phyloP scores from a whole-genome alignment of 2,329 filamentous ascomycete species.

The Simplicillium aogashimaense region DNA sequence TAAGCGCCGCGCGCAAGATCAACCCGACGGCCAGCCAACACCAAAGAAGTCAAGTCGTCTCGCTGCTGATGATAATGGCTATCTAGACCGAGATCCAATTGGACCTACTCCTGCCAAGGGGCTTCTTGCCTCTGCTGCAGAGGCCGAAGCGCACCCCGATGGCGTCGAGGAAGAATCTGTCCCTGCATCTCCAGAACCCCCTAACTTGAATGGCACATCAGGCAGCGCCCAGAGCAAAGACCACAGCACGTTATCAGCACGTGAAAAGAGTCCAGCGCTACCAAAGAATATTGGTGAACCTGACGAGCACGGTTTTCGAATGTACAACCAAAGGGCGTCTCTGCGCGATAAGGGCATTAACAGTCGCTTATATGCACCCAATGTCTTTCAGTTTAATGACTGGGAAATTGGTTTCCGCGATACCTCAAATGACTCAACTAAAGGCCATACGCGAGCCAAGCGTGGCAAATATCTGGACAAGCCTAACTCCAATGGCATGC shows the following conservation, averaged over 20 bases:
- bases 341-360: slow-evolving; percentile 34
- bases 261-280: slow-evolving; percentile 26
- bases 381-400: slow-evolving; percentile 35
- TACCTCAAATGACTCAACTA: slow-evolving; percentile 43
- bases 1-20: slow-evolving; percentile 42
- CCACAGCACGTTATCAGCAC: slow-evolving; percentile 19
- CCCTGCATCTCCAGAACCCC: slow-evolving; percentile 24
- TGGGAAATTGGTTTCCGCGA: slow-evolving; percentile 51
- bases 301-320: slow-evolving; percentile 42
- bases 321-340: slow-evolving; percentile 28
- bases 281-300: slow-evolving; percentile 32
- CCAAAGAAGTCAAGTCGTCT: slow-evolving; percentile 35
- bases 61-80: slow-evolving; percentile 18
- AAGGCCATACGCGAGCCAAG: slow-evolving; percentile 40
- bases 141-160: slow-evolving; percentile 22
- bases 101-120: slow-evolving; percentile 24
- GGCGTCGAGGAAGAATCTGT: slow-evolving; percentile 24
- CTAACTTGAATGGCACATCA: slow-evolving; percentile 13
- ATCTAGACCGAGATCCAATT: slow-evolving; percentile 14
- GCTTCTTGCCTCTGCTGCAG: slow-evolving; percentile 27
- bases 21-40: slow-evolving; percentile 37
- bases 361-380: slow-evolving; percentile 40
- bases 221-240: slow-evolving; percentile 14
- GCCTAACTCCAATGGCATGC: slow-evolving; percentile 42
- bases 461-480: slow-evolving; percentile 43